phyloP scores from a whole-genome alignment of 306 rosid species.

The Lathyrus oleraceus region DNA sequence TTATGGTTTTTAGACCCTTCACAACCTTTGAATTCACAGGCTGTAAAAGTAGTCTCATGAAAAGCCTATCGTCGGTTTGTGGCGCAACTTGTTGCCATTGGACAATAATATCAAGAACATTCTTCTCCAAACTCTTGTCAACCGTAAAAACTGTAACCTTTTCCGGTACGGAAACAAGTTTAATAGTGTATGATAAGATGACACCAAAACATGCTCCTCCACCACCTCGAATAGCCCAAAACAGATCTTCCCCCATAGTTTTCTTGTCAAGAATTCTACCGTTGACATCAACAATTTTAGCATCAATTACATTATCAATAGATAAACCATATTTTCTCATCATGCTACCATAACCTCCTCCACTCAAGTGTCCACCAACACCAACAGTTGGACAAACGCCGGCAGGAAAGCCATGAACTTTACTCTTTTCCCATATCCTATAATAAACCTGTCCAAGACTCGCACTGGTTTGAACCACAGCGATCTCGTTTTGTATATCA shows the following conservation, averaged over 20 bases:
- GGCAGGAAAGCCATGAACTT: constrained; percentile 63
- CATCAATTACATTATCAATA: constrained; percentile 49
- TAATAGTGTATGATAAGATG: constrained; percentile 48
- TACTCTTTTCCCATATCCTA: constrained; percentile 57
- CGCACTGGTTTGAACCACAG: constrained; percentile 54
- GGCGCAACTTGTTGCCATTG: constrained; percentile 66
- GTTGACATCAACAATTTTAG: constrained; percentile 48
- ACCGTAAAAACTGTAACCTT: constrained; percentile 48
- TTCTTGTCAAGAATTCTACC: constrained; percentile 49
- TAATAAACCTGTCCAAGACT: constrained; percentile 61
- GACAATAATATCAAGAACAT: constrained; percentile 35
- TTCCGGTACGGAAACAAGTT: constrained; percentile 48
- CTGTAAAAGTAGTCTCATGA: constrained; percentile 56
- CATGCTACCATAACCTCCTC: constrained; percentile 83
- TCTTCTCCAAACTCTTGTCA: constrained; percentile 44
- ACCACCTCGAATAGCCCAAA: constrained; percentile 65
- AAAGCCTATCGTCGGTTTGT: constrained; percentile 49
- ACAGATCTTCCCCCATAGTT: constrained; percentile 54
- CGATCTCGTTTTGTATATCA: constrained; percentile 42
- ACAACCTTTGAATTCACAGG: constrained; percentile 44
- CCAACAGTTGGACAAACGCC: constrained; percentile 74
- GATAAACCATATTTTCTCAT: constrained; percentile 53
- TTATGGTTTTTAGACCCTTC: constrained; percentile 44
- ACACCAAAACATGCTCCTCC: constrained; percentile 75
- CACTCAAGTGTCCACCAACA: constrained; percentile 75